phyloP scores from a whole-genome alignment of 2,329 filamentous ascomycete genomes.

The Cordyceps tenuipes region DNA sequence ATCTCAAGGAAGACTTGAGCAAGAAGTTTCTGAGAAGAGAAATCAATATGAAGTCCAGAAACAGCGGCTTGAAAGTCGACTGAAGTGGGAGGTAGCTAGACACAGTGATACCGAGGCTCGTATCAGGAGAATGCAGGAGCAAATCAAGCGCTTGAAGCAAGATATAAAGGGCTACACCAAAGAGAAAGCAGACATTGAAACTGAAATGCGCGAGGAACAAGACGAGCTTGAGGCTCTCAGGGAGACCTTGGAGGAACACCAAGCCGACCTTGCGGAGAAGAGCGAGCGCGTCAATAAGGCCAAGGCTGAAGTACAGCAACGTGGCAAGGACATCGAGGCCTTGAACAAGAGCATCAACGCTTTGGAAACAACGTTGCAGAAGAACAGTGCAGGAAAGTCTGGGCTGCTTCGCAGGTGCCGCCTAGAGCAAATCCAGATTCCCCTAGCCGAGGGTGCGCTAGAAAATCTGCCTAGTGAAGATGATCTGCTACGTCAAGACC shows the following conservation, averaged over 20 bases:
- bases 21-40: conserved; percentile 80
- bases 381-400: conserved; percentile 76
- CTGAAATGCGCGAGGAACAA: conserved; percentile 61
- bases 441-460: conserved; percentile 66
- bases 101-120: conserved; percentile 55
- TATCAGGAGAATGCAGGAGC: conserved; percentile 58
- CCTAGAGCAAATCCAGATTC: conserved; percentile 84
- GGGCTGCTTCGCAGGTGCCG: conserved; percentile 80
- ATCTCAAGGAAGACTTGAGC: conserved; percentile 85
- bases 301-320: conserved; percentile 71
- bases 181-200: conserved; percentile 67
- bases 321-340: conserved; percentile 72
- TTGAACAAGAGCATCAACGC: conserved; percentile 64
- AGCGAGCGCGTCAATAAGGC: conserved; percentile 70
- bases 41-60: conserved; percentile 80
- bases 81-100: conserved; percentile 48
- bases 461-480: conserved; percentile 86
- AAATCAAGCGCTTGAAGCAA: conserved; percentile 56
- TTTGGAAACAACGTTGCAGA: conserved; percentile 84
- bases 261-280: conserved; percentile 58
- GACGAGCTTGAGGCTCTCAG: conserved; percentile 70
- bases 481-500: conserved; percentile 63
- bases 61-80: conserved; percentile 57
- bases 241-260: conserved; percentile 62
- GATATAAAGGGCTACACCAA: conserved; percentile 62